Percentiles rank a stretch among this genome's conserved stretches.
Evolutionary conservation across 495 filamentous ascomycete genomes (phyloP).

Genomic region (Corynascus novoguineensis): DNA sequence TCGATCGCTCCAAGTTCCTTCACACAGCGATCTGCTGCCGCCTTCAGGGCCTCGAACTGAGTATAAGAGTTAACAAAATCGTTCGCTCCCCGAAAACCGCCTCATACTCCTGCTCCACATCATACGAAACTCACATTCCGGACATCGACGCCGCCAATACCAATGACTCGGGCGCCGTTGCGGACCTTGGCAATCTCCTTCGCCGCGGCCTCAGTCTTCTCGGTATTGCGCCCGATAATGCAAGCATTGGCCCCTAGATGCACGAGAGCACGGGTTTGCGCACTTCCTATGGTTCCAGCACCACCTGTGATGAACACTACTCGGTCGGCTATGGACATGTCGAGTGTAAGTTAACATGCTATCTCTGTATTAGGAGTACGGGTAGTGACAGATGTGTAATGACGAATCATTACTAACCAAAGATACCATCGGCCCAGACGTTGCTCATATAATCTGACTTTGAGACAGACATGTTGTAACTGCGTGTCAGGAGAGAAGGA

Average conservation of each 20-base stretch:
- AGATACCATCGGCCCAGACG: conserved; percentile 80
- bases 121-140: conserved; percentile 41
- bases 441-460: conserved; percentile 71
- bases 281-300: conserved; percentile 87
- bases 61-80: conserved; percentile 14
- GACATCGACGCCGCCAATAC: conserved; percentile 80
- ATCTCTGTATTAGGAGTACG: not conserved
- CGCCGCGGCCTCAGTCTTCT: conserved; percentile 78
- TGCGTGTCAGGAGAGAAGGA: not conserved
- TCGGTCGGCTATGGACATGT: conserved; percentile 56
- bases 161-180: conserved; percentile 73
- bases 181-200: conserved; percentile 74
- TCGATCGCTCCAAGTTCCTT: conserved; percentile 82
- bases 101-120: not conserved
- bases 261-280: conserved; percentile 85
- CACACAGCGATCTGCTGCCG: conserved; percentile 70
- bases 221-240: conserved; percentile 86
- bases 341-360: not conserved
- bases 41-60: conserved; percentile 56
- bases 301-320: conserved; percentile 96
- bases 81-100: no score
- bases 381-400: not conserved
- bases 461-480: conserved; percentile 55
- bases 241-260: conserved; percentile 88
- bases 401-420: conserved; percentile 63